Base-by-base conservation (phyloP, 306 rosid species). In the Quercus ilex region DNA sequence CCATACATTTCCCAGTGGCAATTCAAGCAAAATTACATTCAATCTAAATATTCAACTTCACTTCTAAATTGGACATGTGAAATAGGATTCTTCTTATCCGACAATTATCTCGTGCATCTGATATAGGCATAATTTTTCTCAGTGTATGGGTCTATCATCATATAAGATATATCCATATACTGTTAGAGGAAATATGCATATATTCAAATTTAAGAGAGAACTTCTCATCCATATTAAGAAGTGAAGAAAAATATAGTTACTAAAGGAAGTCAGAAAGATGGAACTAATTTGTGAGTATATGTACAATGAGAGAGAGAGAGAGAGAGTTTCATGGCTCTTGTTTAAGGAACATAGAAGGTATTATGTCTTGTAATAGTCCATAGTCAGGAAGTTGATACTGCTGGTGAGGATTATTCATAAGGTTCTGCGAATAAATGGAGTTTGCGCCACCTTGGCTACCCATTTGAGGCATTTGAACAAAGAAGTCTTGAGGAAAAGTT, bases 351-450 rank as follows among this genome's bases (percentile, higher is more conserved):
- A 89, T 86, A 35, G 97, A 85, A 71, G 96, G 91, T 43, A 91
- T 78, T 28, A 91, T 79, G 75, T 93, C 97, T 80, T 93, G 97
- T 71, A 93, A 82, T n/a, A 91, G 91, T 6, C 94, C 97, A 12
- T 81, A 84, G 60, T 86, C 91, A 49, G 86, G 69, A 19, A 83
- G 78, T 55, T 78, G 86, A 43, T 75, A 31, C 2, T 89, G 74
- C 60, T 77, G 89, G 7, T 69, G 87, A 76, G 71, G 75, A 28
- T 68, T 55, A n/a, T 60, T 62, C 19, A 26, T 28, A 33, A 41
- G 46, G 46, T 51, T 72, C 20, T 76, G 84, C 13, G 86, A 78
- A 41, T 82, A 74, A 67, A 69, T 65, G 64, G 82, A 59, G 38
- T 63, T n/a, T 28, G 80, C 12, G 4, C 71, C 74, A 31, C 74